Evolutionary conservation across 495 filamentous ascomycete genomes (phyloP), one percentile per base, ranked within the genome.

Genomic region (Penicillium flavigenum): DNA sequence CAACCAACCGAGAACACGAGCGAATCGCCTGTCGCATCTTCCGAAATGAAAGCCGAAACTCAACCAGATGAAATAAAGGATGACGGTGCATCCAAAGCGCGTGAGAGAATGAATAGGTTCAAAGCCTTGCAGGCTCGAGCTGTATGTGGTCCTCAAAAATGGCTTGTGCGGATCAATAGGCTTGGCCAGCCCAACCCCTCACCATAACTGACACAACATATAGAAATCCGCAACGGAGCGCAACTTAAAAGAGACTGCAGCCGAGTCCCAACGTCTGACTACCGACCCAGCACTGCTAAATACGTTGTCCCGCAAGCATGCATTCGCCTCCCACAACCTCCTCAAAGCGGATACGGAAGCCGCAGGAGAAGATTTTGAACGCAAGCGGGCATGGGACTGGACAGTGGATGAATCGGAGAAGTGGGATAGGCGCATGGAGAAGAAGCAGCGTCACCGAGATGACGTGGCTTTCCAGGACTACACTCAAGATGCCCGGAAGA

Each of bases 321-420:
- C 89, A 29, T 85, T 92, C 54, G 92, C 92, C 14, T 88, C 88
- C 24, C 90, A 96, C 71, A 98, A 98, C 59, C 86, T 98, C 5
- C 82, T 96, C 32, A 96, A 96, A 75, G 91, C 92, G 14, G 92
- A 96, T 60, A 85, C 88, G 2, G 89, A 89, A 68, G 90, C 89
- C 12, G 78, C 79, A 0, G 92, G 93, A 11, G 90, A 89, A 59
- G 92, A 97, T 71, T 98, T 97, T 65, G 95, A 98, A 74, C 88
- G 94, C 56, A 97, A 98, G 76, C 86, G 95, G 29, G 92, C 93
- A 1, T 98, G 94, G 94, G 95, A 98, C 72, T 98, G 93, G 92
- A 98, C 94, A 0, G 76, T 92, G 16, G 94, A 97, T 26, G 94
- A 98, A 73, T 85, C 83, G 46, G 94, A 96, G 75, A 84, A 85